Percentiles rank a stretch among this genome's conserved stretches.
phyloP scores from a whole-genome alignment of 2,329 filamentous ascomycete species.

The Cercospora zeina region DNA sequence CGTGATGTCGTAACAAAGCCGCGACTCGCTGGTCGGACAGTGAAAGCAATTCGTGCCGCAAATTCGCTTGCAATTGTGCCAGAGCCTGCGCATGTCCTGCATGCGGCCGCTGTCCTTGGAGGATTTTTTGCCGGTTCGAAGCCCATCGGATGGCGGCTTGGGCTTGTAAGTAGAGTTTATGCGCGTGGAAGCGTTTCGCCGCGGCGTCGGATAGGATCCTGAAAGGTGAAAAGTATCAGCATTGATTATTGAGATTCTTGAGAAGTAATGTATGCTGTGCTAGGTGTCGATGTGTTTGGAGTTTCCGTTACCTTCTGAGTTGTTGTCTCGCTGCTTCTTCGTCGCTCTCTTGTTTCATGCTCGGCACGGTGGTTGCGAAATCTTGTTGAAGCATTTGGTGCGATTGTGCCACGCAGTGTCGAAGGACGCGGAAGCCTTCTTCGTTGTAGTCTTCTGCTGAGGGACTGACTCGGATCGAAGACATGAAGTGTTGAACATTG shows the following conservation, averaged over 20 bases:
- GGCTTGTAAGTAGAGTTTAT: conserved; percentile 61
- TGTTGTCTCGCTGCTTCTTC: conserved; percentile 59
- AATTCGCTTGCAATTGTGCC: conserved; percentile 50
- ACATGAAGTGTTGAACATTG: conserved; percentile 60
- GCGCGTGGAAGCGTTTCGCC: conserved; percentile 61
- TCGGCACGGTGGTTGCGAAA: conserved; percentile 42
- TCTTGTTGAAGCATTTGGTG: conserved; percentile 56
- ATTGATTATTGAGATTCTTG: neutral
- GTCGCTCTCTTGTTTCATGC: conserved; percentile 40
- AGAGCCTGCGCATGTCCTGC: conserved; percentile 52
- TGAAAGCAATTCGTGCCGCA: conserved; percentile 57
- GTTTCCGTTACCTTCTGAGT: conserved; percentile 53
- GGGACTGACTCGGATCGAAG: conserved; percentile 54
- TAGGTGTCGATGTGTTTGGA: neutral
- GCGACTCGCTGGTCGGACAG: conserved; percentile 60
- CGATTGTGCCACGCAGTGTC: conserved; percentile 57
- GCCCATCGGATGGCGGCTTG: conserved; percentile 61
- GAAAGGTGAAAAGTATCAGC: no score
- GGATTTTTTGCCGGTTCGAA: conserved; percentile 53
- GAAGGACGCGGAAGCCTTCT: conserved; percentile 59
- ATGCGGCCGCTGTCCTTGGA: conserved; percentile 54
- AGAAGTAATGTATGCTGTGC: neutral
- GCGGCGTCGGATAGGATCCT: conserved; percentile 63
- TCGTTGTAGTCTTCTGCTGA: conserved; percentile 59
- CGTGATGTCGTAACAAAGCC: conserved; percentile 56